A percentile compares a stretch with the other conserved stretches of the same genome.
phyloP scores from a whole-genome alignment of 169 alveolate genomes.

The Hammondia hammondi region DNA sequence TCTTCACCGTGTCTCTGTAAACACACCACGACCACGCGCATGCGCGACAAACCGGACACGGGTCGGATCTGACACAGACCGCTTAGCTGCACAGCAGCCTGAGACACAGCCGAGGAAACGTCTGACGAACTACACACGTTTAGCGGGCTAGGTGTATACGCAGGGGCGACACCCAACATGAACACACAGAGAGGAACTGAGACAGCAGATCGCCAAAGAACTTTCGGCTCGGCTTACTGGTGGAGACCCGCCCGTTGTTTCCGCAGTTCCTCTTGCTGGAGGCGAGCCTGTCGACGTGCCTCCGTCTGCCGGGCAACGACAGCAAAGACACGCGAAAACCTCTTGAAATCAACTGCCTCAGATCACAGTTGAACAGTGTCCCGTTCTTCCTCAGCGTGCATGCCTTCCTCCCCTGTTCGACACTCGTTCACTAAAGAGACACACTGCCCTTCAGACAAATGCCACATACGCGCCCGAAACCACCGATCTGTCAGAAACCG shows the following conservation, averaged over 20 bases:
- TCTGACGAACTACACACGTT: no score
- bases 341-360: no score
- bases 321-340: neutral
- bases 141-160: no score
- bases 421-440: neutral
- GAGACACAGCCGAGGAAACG: no score
- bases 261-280: constrained; percentile 17
- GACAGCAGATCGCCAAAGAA: neutral
- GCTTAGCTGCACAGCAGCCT: no score
- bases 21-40: no score
- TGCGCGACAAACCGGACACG: no score
- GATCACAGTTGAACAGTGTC: no score
- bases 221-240: neutral
- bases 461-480: neutral
- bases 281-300: constrained; percentile 26
- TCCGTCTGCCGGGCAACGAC: neutral
- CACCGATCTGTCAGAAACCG: no score
- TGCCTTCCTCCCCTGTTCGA: neutral
- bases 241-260: constrained; percentile 43
- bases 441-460: neutral
- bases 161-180: neutral
- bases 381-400: neutral
- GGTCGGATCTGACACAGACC: no score
- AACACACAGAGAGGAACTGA: neutral
- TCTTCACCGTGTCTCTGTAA: no score